A percentile compares a stretch with the other conserved stretches of the same genome.
These are phyloP conservation scores for Dovyalis caffra DNA, from an alignment of 345 rosid genomes.

Conservation along the genomic window DNA sequence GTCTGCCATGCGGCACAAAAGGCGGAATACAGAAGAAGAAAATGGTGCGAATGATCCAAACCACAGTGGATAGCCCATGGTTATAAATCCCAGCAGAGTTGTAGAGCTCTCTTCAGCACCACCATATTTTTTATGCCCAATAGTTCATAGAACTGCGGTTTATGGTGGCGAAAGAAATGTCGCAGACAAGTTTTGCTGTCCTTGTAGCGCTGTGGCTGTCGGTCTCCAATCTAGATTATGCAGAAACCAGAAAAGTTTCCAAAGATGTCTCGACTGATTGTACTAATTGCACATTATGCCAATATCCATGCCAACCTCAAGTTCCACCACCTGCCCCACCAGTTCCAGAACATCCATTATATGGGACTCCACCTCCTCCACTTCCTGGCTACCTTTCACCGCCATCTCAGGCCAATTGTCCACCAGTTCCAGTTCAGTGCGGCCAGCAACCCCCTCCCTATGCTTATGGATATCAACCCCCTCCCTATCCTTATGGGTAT, in stretches of 20 bases:
- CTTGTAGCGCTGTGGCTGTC: constrained; percentile 20
- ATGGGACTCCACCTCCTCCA: constrained; percentile 28
- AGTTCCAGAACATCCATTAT: constrained; percentile 10
- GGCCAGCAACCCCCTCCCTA: constrained; percentile 27
- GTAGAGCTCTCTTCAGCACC: constrained; percentile 12
- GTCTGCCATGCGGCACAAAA: constrained; percentile 45
- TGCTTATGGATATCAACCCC: constrained; percentile 18
- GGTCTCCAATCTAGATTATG: constrained; percentile 11
- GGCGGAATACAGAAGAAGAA: constrained; percentile 14
- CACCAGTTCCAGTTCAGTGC: constrained; percentile 33
- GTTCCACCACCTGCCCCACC: constrained; percentile 27
- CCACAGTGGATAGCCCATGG: not conserved
- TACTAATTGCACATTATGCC: constrained; percentile 29
- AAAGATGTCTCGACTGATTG: constrained; percentile 22
- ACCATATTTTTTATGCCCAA: not conserved
- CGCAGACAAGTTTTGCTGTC: constrained; percentile 3
- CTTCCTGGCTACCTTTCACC: constrained; percentile 11
- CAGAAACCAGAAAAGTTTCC: constrained; percentile 22
- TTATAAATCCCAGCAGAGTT: constrained; percentile 6
- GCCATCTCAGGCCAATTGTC: constrained; percentile 24
- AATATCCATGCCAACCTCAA: constrained; percentile 29
- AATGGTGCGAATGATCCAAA: not conserved
- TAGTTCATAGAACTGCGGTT: not conserved
- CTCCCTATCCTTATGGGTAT: constrained; percentile 23
- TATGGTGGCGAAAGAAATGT: constrained; percentile 17